phyloP scores from a whole-genome alignment of 345 rosid species.

The Hypericum perforatum region DNA sequence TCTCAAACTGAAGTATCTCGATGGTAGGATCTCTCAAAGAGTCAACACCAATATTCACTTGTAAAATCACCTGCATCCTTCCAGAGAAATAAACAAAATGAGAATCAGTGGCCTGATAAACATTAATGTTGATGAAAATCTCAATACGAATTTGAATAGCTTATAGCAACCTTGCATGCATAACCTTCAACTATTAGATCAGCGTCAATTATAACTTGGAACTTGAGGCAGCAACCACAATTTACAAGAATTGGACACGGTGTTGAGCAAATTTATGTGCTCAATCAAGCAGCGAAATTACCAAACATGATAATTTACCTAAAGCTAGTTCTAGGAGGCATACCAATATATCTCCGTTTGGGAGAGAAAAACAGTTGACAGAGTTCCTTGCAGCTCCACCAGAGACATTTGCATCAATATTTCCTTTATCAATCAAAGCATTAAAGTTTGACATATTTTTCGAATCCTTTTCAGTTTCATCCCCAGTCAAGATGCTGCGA shows the following conservation, averaged over 20 bases:
- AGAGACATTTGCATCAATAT: slow-evolving; percentile 57
- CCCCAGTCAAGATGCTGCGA: slow-evolving; percentile 13
- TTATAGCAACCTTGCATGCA: too few species aligned
- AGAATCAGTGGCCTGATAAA: slow-evolving; percentile 26
- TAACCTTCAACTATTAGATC: too few species aligned
- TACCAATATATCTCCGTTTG: slow-evolving; percentile 98
- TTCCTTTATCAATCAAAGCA: slow-evolving; percentile 78
- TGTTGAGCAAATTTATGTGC: too few species aligned
- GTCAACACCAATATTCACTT: slow-evolving; percentile 72
- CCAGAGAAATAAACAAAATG: slow-evolving; percentile 58
- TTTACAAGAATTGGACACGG: not conserved
- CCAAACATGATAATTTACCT: not conserved
- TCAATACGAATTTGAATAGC: too few species aligned
- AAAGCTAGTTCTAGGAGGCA: slow-evolving; percentile 26
- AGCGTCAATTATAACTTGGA: not conserved
- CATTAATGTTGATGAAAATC: too few species aligned
- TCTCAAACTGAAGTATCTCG: slow-evolving; percentile 97
- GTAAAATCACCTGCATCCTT: slow-evolving; percentile 95
- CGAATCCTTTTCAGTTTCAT: slow-evolving; percentile 17
- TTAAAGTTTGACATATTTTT: slow-evolving; percentile 27
- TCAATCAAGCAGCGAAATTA: not conserved
- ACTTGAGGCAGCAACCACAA: slow-evolving; percentile 5
- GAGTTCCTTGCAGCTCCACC: slow-evolving; percentile 84
- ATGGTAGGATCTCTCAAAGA: slow-evolving; percentile 67
- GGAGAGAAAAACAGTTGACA: slow-evolving; percentile 64